phyloP scores from a whole-genome alignment of 2,329 filamentous ascomycete genomes.

The Zopfia rhizophila region DNA sequence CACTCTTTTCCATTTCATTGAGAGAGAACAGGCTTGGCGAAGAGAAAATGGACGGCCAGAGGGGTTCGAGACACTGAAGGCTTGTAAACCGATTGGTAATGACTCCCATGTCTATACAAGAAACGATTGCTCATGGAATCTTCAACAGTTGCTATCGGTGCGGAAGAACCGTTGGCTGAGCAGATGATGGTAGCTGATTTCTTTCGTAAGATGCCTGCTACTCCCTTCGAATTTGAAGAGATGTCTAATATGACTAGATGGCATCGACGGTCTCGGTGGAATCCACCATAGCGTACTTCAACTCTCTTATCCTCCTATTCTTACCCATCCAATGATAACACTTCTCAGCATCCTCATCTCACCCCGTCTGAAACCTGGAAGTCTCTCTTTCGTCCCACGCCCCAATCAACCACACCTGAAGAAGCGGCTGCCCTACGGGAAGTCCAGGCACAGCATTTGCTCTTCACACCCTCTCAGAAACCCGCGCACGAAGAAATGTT shows the following conservation, averaged over 20 bases:
- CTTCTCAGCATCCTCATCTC: constrained; percentile 58
- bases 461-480: constrained; percentile 79
- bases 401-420: constrained; percentile 41
- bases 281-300: constrained; percentile 57
- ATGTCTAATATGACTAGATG: constrained; percentile 48
- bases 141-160: constrained; percentile 87
- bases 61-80: constrained; percentile 78
- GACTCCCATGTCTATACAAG: too few species aligned
- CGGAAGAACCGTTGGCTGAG: constrained; percentile 85
- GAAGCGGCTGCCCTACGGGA: constrained; percentile 49
- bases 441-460: constrained; percentile 53
- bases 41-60: constrained; percentile 71
- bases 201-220: constrained; percentile 73
- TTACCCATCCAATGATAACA: too few species aligned
- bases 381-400: constrained; percentile 53
- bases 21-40: constrained; percentile 89
- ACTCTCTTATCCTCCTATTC: background rate
- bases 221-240: background rate
- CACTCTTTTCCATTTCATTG: constrained; percentile 89
- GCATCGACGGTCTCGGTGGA: constrained; percentile 60
- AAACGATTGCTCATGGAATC: too few species aligned
- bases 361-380: constrained; percentile 60
- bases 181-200: constrained; percentile 76
- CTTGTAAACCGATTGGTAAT: constrained; percentile 75
- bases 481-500: constrained; percentile 88